Evolutionary conservation across 768 basidiomycete genomes (phyloP), one percentile per base, ranked within the genome.

Genomic region (Collybia sp.): DNA sequence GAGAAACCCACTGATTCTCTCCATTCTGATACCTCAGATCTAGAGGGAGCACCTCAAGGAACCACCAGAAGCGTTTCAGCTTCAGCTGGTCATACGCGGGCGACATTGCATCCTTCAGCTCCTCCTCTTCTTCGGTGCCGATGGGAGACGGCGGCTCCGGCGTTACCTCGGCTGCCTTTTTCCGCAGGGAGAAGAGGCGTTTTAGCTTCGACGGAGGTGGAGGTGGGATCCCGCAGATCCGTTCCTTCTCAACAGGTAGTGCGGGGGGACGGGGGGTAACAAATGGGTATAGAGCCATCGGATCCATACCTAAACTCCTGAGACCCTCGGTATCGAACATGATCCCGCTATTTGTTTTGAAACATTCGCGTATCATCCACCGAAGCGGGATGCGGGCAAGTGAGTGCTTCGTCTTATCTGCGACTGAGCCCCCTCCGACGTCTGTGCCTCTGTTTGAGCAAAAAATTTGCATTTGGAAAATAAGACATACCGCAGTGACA

Each of bases 281-380:
- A 17, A 50, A 52, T 10, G 73, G 75, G 52, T 72, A 71, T 20
- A 84, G 70, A 19, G 63, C 70, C 43, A 60, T 42, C 0, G 70
- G 71, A 43, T 82, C 75, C 43, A 83, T 54, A 0, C 82, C 80
- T 15, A 81, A 66, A 15, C 65, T 58, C 9, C 58, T 59, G 30
- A 85, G 70, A 34, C 63, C 62, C 10, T 71, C 63, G 0, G 72
- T 59, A 31, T 76, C 61, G 62, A 86, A 86, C 53, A 83, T 65
- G 36, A 86, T 83, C 0, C 82, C 83, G 0, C 79, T 71, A 0
- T 80, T 65, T 8, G 76, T 58, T 46, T 72, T 72, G 72, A 86
- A 83, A 53, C 76, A 79, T 55, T 88, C 79, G 30, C 85, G 77
- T 25, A 88, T 63, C 84, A 88, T 85, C 86, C 86, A 83, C 1